Evolutionary conservation across 2,329 filamentous ascomycete genomes (phyloP).

Genomic region (Aspergillus ibericus): DNA sequence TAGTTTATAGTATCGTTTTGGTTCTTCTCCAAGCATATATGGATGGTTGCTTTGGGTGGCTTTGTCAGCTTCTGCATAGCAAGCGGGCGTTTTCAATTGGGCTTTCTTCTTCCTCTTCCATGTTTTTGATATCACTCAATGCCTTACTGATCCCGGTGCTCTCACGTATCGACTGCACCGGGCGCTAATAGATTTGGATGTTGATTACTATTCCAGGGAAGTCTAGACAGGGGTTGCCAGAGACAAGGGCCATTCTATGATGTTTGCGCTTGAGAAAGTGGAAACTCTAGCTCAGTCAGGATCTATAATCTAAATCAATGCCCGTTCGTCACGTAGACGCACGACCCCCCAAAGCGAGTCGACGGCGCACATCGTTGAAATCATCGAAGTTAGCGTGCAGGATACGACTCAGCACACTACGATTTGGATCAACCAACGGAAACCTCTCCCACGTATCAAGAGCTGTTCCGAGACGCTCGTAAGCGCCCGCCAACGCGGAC

Average conservation of each 20-base stretch:
- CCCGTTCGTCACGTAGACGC: background rate
- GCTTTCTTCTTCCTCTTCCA: background rate
- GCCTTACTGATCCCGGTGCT: background rate
- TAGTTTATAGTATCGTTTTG: conserved; percentile 13
- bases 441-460: conserved; percentile 27
- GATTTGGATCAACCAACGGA: background rate
- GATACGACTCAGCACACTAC: conserved; percentile 26
- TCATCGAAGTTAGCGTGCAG: conserved; percentile 34
- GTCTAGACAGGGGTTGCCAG: background rate
- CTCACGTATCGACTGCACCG: background rate
- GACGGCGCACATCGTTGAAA: conserved; percentile 5
- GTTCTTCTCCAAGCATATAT: conserved; percentile 5
- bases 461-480: conserved; percentile 25
- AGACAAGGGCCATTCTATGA: background rate
- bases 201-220: background rate
- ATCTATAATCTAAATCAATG: background rate
- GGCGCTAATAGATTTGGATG: background rate
- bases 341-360: background rate
- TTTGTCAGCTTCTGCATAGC: conserved; percentile 2
- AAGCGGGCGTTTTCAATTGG: conserved; percentile 16
- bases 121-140: background rate
- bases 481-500: conserved; percentile 38
- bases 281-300: background rate
- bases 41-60: conserved; percentile 6
- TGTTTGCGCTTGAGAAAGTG: background rate